A percentile compares a stretch with the other conserved stretches of the same genome.
Evolutionary conservation across 2,329 filamentous ascomycete species (phyloP).

Genomic region (Metarhizium brunneum): DNA sequence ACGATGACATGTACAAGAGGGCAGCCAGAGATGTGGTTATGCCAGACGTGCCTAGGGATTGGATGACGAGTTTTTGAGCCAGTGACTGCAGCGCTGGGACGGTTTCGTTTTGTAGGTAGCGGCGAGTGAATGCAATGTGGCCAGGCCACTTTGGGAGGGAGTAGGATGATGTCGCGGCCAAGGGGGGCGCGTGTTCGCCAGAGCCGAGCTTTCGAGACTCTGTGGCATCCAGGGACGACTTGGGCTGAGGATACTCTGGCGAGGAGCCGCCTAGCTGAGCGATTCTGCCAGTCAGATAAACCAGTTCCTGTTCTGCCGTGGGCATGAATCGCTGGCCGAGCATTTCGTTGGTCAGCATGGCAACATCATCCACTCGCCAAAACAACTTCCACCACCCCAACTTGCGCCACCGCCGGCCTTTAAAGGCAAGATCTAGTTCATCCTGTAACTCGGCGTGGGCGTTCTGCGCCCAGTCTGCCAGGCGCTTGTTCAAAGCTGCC

Average conservation of each 20-base stretch:
- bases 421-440: slow-evolving; percentile 69
- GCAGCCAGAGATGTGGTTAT: slow-evolving; percentile 45
- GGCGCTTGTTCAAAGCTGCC: slow-evolving; percentile 42
- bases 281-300: slow-evolving; percentile 73
- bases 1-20: slow-evolving; percentile 47
- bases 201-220: slow-evolving; percentile 14
- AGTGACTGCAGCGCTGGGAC: slow-evolving; percentile 63
- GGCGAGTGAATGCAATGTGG: slow-evolving; percentile 63
- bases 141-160: slow-evolving; percentile 54
- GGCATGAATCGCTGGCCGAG: slow-evolving; percentile 68
- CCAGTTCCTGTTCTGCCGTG: slow-evolving; percentile 68
- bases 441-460: slow-evolving; percentile 78
- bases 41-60: slow-evolving; percentile 64
- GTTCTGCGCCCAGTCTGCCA: slow-evolving; percentile 66
- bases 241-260: slow-evolving; percentile 27
- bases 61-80: slow-evolving; percentile 64
- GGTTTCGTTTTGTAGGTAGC: slow-evolving; percentile 54
- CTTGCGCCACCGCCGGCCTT: slow-evolving; percentile 66
- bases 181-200: slow-evolving; percentile 15
- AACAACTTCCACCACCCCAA: slow-evolving; percentile 92
- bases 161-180: slow-evolving; percentile 12
- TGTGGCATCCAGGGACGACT: slow-evolving; percentile 10
- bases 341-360: slow-evolving; percentile 72
- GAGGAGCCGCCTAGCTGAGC: slow-evolving; percentile 33
- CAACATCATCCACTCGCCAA: slow-evolving; percentile 88